phyloP scores from a whole-genome alignment of 2,329 filamentous ascomycete species.

The Pyrenophora tritici-repentis region DNA sequence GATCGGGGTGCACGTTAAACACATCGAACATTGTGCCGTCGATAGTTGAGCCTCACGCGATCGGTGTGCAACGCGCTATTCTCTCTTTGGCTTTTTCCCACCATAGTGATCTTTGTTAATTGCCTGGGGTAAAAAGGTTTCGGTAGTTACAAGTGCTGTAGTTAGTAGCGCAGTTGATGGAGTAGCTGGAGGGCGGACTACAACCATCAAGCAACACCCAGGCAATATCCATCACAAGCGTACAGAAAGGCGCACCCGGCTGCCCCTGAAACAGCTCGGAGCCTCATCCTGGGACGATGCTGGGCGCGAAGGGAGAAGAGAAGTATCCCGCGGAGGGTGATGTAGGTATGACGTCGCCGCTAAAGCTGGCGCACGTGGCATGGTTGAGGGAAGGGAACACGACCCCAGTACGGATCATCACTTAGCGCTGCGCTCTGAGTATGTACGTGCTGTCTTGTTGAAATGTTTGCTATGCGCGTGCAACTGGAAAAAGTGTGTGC shows the following conservation, averaged over 20 bases:
- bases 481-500: constrained; percentile 13
- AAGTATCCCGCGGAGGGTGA: constrained; percentile 5
- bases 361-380: not conserved
- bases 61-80: not conserved
- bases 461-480: constrained; percentile 13
- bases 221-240: no score
- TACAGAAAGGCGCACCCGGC: no score
- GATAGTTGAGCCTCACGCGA: constrained; percentile 1
- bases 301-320: no score
- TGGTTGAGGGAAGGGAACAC: not conserved
- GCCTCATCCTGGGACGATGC: no score
- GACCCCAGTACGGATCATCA: not conserved
- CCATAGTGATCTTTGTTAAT: no score
- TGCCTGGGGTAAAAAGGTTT: not conserved
- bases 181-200: not conserved
- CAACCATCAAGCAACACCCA: no score
- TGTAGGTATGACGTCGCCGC: constrained; percentile 14
- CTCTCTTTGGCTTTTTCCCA: no score
- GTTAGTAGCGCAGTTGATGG: no score
- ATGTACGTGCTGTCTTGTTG: not conserved
- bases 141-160: no score
- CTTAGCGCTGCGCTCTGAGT: not conserved
- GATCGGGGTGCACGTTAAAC: not conserved
- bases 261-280: no score
- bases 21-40: not conserved